A percentile compares a stretch with the other conserved stretches of the same genome.
Evolutionary conservation across 2,329 filamentous ascomycete genomes (phyloP).

Genomic region (Apiospora marii): DNA sequence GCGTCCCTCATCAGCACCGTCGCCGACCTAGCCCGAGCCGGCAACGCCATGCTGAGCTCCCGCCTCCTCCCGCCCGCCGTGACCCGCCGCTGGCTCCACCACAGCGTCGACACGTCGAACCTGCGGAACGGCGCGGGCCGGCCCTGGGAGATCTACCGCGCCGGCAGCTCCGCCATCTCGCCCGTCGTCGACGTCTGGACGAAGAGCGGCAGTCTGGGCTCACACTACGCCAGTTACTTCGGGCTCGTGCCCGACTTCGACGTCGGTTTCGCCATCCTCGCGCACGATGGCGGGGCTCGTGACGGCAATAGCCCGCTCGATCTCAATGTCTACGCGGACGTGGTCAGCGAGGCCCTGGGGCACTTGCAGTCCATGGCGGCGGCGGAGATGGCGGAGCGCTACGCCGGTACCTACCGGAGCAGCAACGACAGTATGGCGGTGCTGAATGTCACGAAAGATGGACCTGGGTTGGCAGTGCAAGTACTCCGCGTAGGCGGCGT

Average conservation of each 20-base stretch:
- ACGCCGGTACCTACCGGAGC: constrained; percentile 29
- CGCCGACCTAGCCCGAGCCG: constrained; percentile 34
- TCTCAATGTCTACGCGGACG: constrained; percentile 45
- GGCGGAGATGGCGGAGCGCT: constrained; percentile 30
- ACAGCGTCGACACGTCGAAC: constrained; percentile 42
- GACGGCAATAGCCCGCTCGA: constrained; percentile 39
- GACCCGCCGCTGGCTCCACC: constrained; percentile 44
- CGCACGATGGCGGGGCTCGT: constrained; percentile 42
- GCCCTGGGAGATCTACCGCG: constrained; percentile 45
- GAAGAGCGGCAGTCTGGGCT: constrained; percentile 38
- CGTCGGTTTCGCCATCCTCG: constrained; percentile 41
- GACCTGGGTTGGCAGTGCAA: not conserved
- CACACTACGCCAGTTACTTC: constrained; percentile 39
- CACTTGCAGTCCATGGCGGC: constrained; percentile 31
- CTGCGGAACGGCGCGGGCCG: constrained; percentile 44
- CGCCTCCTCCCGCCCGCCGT: constrained; percentile 32
- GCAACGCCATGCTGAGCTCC: constrained; percentile 36
- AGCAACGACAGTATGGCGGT: not conserved
- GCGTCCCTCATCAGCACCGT: constrained; percentile 33
- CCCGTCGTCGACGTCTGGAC: constrained; percentile 39
- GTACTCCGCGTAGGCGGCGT: not conserved
- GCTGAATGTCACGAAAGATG: not conserved
- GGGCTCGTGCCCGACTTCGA: constrained; percentile 37
- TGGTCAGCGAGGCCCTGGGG: constrained; percentile 37
- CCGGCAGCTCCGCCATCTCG: constrained; percentile 32